Conservation (phyloP, 495 filamentous ascomycete species). For the Daldinia loculata region DNA sequence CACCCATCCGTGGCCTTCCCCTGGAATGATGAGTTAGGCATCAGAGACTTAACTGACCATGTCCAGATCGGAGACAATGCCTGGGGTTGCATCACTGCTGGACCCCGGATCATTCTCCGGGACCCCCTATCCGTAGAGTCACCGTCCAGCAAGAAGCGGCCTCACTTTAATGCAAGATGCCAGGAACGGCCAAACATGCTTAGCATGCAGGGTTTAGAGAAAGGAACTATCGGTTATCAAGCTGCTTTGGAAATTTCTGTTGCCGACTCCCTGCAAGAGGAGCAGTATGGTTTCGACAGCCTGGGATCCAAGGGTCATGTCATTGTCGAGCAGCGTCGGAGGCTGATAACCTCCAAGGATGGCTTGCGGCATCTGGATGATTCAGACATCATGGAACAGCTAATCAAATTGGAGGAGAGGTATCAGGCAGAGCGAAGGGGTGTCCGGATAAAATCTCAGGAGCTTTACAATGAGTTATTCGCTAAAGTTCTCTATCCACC, state of each 20-base stretch:
- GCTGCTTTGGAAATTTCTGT: conserved; percentile 75
- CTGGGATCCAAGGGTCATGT: conserved; percentile 52
- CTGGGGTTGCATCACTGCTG: conserved; percentile 61
- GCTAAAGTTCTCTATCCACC: conserved; percentile 66
- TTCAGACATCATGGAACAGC: conserved; percentile 58
- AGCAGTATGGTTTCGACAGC: conserved; percentile 59
- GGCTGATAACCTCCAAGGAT: conserved; percentile 58
- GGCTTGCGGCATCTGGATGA: conserved; percentile 63
- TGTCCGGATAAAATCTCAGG: conserved; percentile 49
- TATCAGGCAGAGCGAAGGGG: conserved; percentile 54
- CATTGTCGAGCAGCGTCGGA: conserved; percentile 58
- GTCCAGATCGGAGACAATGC: conserved; percentile 63
- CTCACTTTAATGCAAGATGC: conserved; percentile 67
- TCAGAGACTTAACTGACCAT: conserved; percentile 71
- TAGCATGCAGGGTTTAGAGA: conserved; percentile 74
- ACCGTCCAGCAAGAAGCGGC: conserved; percentile 51
- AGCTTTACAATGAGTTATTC: conserved; percentile 69
- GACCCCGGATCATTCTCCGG: conserved; percentile 58
- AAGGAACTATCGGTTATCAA: conserved; percentile 77
- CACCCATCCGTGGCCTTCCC: conserved; percentile 75
- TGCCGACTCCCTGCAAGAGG: conserved; percentile 66
- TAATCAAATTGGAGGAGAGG: conserved; percentile 57
- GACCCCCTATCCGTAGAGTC: conserved; percentile 52
- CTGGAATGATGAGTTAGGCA: conserved; percentile 69
- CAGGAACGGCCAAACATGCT: conserved; percentile 77